phyloP scores from a whole-genome alignment of 2,329 filamentous ascomycete species.

The Sporothrix curviconia region DNA sequence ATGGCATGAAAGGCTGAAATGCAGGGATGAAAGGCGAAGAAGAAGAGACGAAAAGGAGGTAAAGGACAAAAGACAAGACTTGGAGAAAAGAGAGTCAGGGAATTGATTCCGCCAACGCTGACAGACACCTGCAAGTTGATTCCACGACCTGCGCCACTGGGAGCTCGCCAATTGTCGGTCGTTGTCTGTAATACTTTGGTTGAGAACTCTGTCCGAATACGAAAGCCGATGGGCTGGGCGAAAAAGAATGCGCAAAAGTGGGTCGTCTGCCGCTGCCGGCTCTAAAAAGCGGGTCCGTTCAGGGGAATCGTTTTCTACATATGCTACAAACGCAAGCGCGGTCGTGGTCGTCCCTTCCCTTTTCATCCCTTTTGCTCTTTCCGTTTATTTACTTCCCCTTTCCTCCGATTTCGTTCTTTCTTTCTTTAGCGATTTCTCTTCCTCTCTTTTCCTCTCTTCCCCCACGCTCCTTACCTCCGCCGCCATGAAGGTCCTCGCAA shows the following conservation, averaged over 20 bases:
- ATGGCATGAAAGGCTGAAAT: neutral
- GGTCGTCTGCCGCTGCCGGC: neutral
- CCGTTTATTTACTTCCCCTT: neutral
- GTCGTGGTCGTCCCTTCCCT: neutral
- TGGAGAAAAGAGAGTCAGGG: too few relatives aligned
- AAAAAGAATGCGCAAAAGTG: neutral
- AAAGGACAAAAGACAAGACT: neutral
- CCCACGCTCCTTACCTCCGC: neutral
- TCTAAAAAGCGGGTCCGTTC: slow-evolving; percentile 1
- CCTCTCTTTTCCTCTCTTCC: neutral
- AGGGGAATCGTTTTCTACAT: neutral
- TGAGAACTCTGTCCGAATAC: slow-evolving; percentile 7
- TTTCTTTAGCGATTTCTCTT: neutral
- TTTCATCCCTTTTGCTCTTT: neutral
- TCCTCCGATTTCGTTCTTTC: too few relatives aligned
- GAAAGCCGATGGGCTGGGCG: neutral
- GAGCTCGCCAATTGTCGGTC: neutral
- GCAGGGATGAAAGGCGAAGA: neutral
- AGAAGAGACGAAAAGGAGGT: neutral
- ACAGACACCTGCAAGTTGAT: neutral
- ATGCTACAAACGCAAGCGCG: neutral
- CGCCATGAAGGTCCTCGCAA: slow-evolving; percentile 36
- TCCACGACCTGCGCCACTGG: neutral
- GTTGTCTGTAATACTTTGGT: neutral
- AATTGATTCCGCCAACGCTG: neutral